Evolutionary conservation across 2,329 filamentous ascomycete species (phyloP), one percentile per base, ranked within the genome.

Genomic region (Botrytis squamosa): DNA sequence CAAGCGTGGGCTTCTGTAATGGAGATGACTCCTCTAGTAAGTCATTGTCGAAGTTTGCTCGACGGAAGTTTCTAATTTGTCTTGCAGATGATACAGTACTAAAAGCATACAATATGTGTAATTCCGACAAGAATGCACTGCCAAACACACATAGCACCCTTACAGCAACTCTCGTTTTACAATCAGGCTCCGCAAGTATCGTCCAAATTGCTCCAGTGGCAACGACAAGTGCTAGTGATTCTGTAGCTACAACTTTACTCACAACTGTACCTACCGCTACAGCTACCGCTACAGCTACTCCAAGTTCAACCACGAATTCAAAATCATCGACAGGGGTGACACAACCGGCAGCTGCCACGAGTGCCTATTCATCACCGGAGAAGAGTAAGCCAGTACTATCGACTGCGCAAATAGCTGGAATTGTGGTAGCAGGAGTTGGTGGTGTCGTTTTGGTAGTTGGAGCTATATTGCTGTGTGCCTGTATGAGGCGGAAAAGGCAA

Each of bases 81-180:
- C 40, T 52, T 57, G 52, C 66, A 81, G 82, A 85, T 81, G 79
- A 84, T 77, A 82, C 83, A 44, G 84, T 86, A 4, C 82, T 87
- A 71, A 83, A 82, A 74, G 88, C 87, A n/a, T 88, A 87, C 76
- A 79, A 82, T 36, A 89, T 93, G 83, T 94, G 92, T 78, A 80
- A 81, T 57, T 84, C 83, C 7, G 81, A 88, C 74, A 78, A 81
- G 4, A 82, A 82, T 68, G 88, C 89, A 9, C 82, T 87, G 44
- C 82, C 84, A n/a, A 87, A 87, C 71, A 91, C 89, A 9, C 88
- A 90, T 79, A 80, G 83, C 33, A 86, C 86, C 36, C 85, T 91
- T 69, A 87, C 87, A 42, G 89, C 88, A 36, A 90, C 89, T 0
- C 78, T 90, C 40, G 80, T 87, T 40, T 74, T 85, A 18, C 80